Evolutionary conservation across 192 early-diverging fungal species (phyloP).

Genomic region (Backusella sp.): DNA sequence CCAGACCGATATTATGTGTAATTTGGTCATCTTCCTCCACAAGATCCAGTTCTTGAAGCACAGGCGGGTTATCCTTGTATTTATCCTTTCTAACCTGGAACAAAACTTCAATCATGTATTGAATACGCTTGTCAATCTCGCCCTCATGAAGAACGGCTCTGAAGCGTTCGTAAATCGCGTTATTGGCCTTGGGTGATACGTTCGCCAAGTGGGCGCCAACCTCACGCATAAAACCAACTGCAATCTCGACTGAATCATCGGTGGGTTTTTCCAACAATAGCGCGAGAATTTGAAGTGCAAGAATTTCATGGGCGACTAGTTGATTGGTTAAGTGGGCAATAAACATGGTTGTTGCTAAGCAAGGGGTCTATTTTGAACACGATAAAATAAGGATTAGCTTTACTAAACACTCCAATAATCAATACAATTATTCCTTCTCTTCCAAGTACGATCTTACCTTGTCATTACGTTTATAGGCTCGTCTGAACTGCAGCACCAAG

Average conservation of each 20-base stretch:
- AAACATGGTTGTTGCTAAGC: slow-evolving; percentile 82
- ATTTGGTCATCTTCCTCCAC: slow-evolving; percentile 97
- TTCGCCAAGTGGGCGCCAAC: slow-evolving; percentile 83
- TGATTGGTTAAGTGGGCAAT: slow-evolving; percentile 95
- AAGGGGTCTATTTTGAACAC: slow-evolving; percentile 46
- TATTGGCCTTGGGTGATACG: slow-evolving; percentile 70
- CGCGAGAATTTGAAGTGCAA: slow-evolving; percentile 83
- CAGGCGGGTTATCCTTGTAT: slow-evolving; percentile 84
- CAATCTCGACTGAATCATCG: slow-evolving; percentile 95
- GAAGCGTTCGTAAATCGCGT: slow-evolving; percentile 90
- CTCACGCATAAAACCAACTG: slow-evolving; percentile 91
- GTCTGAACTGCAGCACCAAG: slow-evolving; percentile 84
- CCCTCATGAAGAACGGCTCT: slow-evolving; percentile 92
- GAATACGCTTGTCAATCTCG: slow-evolving; percentile 89
- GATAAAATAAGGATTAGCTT: not conserved
- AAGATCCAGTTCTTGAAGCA: slow-evolving; percentile 79
- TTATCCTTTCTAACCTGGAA: slow-evolving; percentile 94
- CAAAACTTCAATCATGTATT: slow-evolving; percentile 97
- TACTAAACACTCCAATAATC: not conserved
- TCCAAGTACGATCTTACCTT: slow-evolving; percentile 50
- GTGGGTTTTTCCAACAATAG: slow-evolving; percentile 84
- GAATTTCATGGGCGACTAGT: slow-evolving; percentile 80
- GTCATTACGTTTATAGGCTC: slow-evolving; percentile 90
- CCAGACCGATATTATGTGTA: slow-evolving; percentile 79
- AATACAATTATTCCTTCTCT: not conserved